Conservation (phyloP, 306 rosid species). For the Benincasa hispida region DNA sequence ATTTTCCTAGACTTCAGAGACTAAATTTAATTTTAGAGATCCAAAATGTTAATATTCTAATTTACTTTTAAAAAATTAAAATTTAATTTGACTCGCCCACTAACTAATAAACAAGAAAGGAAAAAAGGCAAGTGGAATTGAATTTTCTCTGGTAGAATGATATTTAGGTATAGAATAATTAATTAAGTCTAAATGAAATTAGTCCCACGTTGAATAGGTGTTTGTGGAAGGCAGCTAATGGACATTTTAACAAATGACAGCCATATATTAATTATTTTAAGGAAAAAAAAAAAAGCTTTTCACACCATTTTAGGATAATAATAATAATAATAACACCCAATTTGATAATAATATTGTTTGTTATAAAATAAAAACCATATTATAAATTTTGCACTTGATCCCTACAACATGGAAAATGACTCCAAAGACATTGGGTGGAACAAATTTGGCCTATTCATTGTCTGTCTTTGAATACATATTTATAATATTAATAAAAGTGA, state of each 20-base stretch:
- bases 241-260: background rate
- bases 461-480: background rate
- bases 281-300: background rate
- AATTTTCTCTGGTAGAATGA: background rate
- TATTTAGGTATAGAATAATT: background rate
- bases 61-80: background rate
- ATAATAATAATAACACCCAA: background rate
- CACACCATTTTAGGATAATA: background rate
- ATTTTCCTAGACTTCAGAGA: no score
- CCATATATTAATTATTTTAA: background rate
- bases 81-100: background rate
- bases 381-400: background rate
- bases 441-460: background rate
- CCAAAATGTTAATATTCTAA: no score
- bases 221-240: background rate
- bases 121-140: background rate
- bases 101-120: background rate
- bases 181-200: background rate
- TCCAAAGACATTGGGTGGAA: slow-evolving; percentile 1
- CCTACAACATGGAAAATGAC: background rate
- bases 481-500: background rate
- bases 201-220: background rate
- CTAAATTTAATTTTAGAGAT: no score
- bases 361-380: background rate
- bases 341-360: background rate